Percentiles rank a stretch among this genome's conserved stretches.
phyloP scores from a whole-genome alignment of 2,329 filamentous ascomycete species.

The Sporothrix euskadiensis region DNA sequence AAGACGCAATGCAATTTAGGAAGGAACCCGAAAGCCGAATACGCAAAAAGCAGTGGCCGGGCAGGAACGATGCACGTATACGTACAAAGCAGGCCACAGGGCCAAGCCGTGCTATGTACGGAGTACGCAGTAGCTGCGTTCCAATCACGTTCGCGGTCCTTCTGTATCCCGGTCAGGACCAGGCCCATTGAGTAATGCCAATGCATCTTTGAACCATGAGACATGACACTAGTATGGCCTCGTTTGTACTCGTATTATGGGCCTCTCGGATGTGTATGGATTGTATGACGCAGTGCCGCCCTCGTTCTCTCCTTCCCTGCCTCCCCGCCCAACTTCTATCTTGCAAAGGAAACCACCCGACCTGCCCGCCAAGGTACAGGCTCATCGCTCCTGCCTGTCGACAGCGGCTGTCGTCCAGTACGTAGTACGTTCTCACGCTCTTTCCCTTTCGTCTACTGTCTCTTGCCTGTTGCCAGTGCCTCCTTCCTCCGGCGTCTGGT shows the following conservation, averaged over 20 bases:
- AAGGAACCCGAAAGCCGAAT: not conserved
- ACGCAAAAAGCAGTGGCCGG: constrained; percentile 13
- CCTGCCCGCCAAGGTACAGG: not conserved
- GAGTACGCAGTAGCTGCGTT: not conserved
- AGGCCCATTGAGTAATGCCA: constrained; percentile 19
- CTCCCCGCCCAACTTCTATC: not conserved
- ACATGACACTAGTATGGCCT: constrained; percentile 6
- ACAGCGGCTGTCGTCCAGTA: not conserved
- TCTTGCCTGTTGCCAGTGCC: not conserved
- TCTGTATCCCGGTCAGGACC: not conserved
- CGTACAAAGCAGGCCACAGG: constrained; percentile 1
- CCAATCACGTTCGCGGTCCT: not conserved
- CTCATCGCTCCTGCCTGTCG: not conserved
- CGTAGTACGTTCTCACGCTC: not conserved
- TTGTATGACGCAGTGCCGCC: constrained; percentile 18
- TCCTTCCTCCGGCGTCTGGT: not conserved
- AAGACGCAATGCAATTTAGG: constrained; percentile 9
- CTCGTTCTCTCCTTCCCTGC: constrained; percentile 5
- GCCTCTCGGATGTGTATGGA: not conserved
- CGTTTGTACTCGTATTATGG: not conserved
- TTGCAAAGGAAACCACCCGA: not conserved
- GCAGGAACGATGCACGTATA: not conserved
- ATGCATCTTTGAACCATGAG: constrained; percentile 1
- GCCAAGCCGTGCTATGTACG: not conserved
- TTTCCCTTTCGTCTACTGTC: not conserved